Conservation (phyloP, 192 early-diverging fungal species). For the Entomortierella chlamydospora region DNA sequence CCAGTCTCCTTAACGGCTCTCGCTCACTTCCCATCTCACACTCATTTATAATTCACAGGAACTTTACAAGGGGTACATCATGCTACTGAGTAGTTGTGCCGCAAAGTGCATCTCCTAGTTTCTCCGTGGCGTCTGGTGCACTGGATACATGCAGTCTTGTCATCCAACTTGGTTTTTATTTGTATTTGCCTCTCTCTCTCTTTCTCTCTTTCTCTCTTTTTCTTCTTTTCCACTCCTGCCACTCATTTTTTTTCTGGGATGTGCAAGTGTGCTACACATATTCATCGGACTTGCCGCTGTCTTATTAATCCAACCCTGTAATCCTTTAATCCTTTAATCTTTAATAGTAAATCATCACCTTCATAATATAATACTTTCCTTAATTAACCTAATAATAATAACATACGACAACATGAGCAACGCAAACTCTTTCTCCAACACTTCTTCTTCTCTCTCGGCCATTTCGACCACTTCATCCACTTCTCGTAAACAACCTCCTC, state of each 20-base stretch:
- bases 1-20: not conserved
- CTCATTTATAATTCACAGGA: not conserved
- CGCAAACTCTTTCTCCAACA: not conserved
- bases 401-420: not conserved
- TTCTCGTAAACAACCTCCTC: conserved; percentile 8
- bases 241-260: not conserved
- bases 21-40: not conserved
- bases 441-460: not conserved
- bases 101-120: not conserved
- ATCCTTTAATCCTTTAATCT: too few relatives aligned
- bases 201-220: not conserved
- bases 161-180: not conserved
- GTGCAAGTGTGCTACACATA: not conserved
- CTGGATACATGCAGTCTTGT: not conserved
- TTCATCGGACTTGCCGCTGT: too few relatives aligned
- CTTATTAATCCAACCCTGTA: too few relatives aligned
- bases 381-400: not conserved
- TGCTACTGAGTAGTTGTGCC: not conserved
- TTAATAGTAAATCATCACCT: not conserved
- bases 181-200: conserved; percentile 9
- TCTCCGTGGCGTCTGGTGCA: not conserved
- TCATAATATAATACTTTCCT: not conserved
- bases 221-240: conserved; percentile 2
- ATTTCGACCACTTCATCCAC: not conserved
- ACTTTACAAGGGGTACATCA: not conserved